Base-by-base conservation (phyloP, 306 rosid genomes). In the Lablab purpureus region DNA sequence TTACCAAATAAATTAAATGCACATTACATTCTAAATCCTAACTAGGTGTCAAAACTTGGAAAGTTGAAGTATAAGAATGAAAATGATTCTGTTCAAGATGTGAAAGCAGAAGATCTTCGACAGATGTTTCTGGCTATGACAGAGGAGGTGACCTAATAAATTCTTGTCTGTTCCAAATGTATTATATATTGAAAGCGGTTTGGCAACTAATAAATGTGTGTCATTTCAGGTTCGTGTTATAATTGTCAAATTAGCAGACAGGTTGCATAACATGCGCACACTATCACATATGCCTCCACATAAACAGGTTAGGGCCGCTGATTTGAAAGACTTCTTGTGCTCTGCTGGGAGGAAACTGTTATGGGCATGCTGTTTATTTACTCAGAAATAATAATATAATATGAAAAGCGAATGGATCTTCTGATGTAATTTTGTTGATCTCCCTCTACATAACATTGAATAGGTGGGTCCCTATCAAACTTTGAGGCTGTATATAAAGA, bases 51-150 rank as follows among this genome's bases (percentile, higher is more conserved):
- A 51, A 96, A 96, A 87, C 85, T 93, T 73, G 99, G 98, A 78
- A 96, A 96, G 73, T 85, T 96, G 87, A 96, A 96, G 89, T 90
- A 90, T 63, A 93, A 91, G 85, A 90, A 87, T 74, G 94, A 91
- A 77, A 81, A 78, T 19, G 88, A 93, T 88, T 89, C 99, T 3
- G 92, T 83, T 79, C 94, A 85, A 89, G 99, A 96, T 87, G 99
- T 96, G 74, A 93, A 96, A 75, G 99, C 99, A 37, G 99, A 96
- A 84, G 99, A 96, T 75, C 91, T 93, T 67, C 88, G 96, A 60
- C 99, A 96, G 78, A 96, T 96, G 99, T 94, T 96, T 89, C 88
- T 96, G 46, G 99, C 98, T 67, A 96, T 96, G 99, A 96, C 99
- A 66, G 97, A 93, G 83, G 99, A 96, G 97, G 99, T 95, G 80